A percentile compares a stretch with the other conserved stretches of the same genome.
Conservation (phyloP, 768 basidiomycete genomes). For the Auricularia cornea region DNA sequence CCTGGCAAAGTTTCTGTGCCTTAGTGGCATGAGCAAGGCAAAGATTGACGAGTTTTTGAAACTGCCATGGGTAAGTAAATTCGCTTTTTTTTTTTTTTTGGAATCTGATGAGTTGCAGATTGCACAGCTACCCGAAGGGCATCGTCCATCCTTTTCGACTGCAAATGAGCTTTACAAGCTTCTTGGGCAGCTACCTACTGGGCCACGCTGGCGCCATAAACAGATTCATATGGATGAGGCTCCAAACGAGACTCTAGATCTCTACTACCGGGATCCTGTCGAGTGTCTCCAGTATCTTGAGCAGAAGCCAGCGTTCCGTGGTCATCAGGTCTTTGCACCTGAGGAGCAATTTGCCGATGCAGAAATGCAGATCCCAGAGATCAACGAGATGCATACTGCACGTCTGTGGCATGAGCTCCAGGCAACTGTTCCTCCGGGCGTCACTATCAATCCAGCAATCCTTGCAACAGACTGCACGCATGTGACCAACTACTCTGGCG, state of each 20-base stretch:
- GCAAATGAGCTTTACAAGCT: neutral
- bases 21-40: slow-evolving; percentile 16
- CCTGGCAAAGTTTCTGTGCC: slow-evolving; percentile 25
- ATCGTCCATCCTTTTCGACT: neutral
- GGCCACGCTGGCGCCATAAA: neutral
- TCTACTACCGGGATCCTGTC: slow-evolving; percentile 4
- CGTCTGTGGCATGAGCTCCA: neutral
- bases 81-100: too few species aligned
- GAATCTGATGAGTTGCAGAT: neutral
- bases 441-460: neutral
- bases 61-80: slow-evolving; percentile 7
- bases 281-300: slow-evolving; percentile 2
- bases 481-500: neutral
- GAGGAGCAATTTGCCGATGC: neutral
- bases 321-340: neutral
- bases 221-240: neutral
- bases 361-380: neutral
- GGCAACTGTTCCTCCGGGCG: neutral
- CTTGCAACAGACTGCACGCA: neutral
- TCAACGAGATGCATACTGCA: slow-evolving; percentile 3
- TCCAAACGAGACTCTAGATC: neutral
- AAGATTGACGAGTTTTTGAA: slow-evolving; percentile 26
- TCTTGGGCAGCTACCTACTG: neutral
- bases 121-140: neutral
- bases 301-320: neutral